Percentiles rank a stretch among this genome's conserved stretches.
These are phyloP conservation scores for Anthostomella pinea DNA, from an alignment of 2,329 filamentous ascomycete genomes.

Conservation along the genomic window DNA sequence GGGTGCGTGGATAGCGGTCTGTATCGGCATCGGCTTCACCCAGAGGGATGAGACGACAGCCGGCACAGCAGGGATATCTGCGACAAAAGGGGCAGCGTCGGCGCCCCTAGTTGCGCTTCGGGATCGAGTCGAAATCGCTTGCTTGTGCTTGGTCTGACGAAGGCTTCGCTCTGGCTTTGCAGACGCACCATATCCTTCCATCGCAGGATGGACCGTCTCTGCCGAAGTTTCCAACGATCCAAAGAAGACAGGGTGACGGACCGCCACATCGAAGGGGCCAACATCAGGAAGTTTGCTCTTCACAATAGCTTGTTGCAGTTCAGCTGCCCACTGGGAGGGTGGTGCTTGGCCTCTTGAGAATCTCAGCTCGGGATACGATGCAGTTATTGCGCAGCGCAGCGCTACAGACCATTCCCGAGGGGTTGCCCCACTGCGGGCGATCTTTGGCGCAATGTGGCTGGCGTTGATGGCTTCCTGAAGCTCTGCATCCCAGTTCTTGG, in stretches of 20 bases:
- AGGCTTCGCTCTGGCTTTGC: constrained; percentile 25
- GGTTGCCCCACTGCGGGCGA: constrained; percentile 17
- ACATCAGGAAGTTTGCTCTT: constrained; percentile 9
- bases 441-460: constrained; percentile 16
- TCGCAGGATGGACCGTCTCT: constrained; percentile 31
- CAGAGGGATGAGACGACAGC: no score
- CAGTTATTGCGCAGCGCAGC: constrained; percentile 34
- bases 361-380: constrained; percentile 27
- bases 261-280: constrained; percentile 26
- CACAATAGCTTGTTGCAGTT: constrained; percentile 23
- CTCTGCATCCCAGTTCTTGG: constrained; percentile 24
- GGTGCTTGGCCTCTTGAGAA: constrained; percentile 21
- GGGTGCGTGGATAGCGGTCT: no score
- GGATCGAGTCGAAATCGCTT: no score
- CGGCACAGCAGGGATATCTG: no score
- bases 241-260: constrained; percentile 34
- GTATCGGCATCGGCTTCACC: no score
- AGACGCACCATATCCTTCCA: constrained; percentile 6
- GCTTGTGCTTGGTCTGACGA: constrained; percentile 16
- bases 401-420: constrained; percentile 37
- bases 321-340: constrained; percentile 21
- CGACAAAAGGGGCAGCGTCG: no score
- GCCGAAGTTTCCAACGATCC: constrained; percentile 20
- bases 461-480: constrained; percentile 22
- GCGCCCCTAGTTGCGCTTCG: no score